Percentiles rank a stretch among this genome's conserved stretches.
phyloP scores from a whole-genome alignment of 2,329 filamentous ascomycete species.

The Trichoderma sp. region DNA sequence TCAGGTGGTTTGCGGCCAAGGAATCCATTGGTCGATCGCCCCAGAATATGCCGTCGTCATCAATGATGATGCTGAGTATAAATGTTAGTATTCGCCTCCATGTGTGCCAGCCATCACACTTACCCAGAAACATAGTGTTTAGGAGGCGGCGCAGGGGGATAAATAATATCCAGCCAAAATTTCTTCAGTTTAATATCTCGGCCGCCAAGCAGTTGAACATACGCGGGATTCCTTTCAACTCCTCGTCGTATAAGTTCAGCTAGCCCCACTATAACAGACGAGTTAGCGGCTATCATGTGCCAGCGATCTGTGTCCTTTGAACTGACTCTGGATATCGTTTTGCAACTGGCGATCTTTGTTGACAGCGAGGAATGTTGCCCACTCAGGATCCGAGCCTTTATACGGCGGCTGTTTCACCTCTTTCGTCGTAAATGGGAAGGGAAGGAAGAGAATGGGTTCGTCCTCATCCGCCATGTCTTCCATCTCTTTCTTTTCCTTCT shows the following conservation, averaged over 20 bases:
- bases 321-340: constrained; percentile 52
- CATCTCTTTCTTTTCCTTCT: constrained; percentile 49
- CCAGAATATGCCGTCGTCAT: constrained; percentile 54
- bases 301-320: not conserved
- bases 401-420: constrained; percentile 55
- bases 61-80: constrained; percentile 52
- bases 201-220: constrained; percentile 52
- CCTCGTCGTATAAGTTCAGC: constrained; percentile 42
- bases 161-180: constrained; percentile 65
- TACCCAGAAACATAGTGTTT: constrained; percentile 65
- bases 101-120: not conserved
- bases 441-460: constrained; percentile 58
- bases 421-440: constrained; percentile 63
- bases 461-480: constrained; percentile 49
- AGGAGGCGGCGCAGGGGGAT: constrained; percentile 62
- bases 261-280: constrained; percentile 36
- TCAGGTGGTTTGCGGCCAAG: constrained; percentile 48
- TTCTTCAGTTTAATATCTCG: constrained; percentile 53
- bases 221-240: constrained; percentile 47
- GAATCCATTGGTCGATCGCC: constrained; percentile 54
- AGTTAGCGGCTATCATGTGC: constrained; percentile 29
- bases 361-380: constrained; percentile 63
- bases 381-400: constrained; percentile 64
- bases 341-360: constrained; percentile 56
- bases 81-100: constrained; percentile 32